A percentile compares a stretch with the other conserved stretches of the same genome.
These are phyloP conservation scores for Hansenula sp. DNA, from an alignment of 1,139 yeast genomes.

Conservation along the genomic window DNA sequence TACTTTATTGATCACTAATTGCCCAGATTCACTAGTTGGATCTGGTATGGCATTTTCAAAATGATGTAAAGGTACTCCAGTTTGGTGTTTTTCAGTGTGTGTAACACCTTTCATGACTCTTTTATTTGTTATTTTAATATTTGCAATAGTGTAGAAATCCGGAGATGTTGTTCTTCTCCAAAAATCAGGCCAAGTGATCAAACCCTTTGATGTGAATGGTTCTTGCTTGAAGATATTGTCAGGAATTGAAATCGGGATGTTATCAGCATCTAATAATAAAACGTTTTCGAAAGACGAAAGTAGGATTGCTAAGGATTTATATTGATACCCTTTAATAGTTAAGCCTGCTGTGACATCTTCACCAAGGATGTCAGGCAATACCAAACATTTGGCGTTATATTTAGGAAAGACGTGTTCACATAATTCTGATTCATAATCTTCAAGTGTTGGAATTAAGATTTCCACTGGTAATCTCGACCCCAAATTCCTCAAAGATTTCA, in stretches of 20 bases:
- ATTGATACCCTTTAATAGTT: slow-evolving; percentile 50
- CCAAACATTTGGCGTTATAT: slow-evolving; percentile 45
- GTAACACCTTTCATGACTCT: neutral
- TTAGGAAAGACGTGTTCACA: slow-evolving; percentile 44
- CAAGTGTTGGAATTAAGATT: slow-evolving; percentile 26
- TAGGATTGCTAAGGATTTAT: slow-evolving; percentile 48
- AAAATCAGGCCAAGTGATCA: slow-evolving; percentile 54
- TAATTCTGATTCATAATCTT: slow-evolving; percentile 44
- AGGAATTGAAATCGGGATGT: slow-evolving; percentile 44
- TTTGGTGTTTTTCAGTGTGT: neutral
- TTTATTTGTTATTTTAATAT: slow-evolving; percentile 9
- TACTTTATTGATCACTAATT: slow-evolving; percentile 58
- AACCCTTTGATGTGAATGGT: slow-evolving; percentile 3
- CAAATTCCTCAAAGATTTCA: slow-evolving; percentile 53
- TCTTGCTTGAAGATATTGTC: slow-evolving; percentile 35
- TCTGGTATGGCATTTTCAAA: slow-evolving; percentile 67
- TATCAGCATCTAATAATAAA: slow-evolving; percentile 50
- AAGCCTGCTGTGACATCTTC: slow-evolving; percentile 33
- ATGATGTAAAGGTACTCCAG: slow-evolving; percentile 52
- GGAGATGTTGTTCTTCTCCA: slow-evolving; percentile 58
- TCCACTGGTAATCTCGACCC: slow-evolving; percentile 70
- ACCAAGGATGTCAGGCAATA: slow-evolving; percentile 36
- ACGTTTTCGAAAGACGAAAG: slow-evolving; percentile 52
- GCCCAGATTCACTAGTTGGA: slow-evolving; percentile 77
- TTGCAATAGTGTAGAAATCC: slow-evolving; percentile 43